phyloP scores from a whole-genome alignment of 345 rosid species.

The Iberis pinnata region DNA sequence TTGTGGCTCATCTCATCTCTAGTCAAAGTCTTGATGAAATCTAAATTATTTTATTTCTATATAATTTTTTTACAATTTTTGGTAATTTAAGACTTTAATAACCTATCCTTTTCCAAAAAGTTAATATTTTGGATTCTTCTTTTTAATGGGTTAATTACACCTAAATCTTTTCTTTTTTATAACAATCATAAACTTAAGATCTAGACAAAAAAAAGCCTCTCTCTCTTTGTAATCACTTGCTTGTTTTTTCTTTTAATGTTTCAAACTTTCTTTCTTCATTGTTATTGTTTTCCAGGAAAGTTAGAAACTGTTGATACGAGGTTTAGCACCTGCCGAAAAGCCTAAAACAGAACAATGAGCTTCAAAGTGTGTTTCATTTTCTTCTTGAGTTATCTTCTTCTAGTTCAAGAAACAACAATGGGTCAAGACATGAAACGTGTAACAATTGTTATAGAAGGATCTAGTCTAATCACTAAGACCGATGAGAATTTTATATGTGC shows the following conservation, averaged over 20 bases:
- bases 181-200: background rate
- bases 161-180: background rate
- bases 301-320: constrained; percentile 11
- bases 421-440: constrained; percentile 41
- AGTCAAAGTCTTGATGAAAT: too few relatives aligned
- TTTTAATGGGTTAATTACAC: constrained; percentile 8
- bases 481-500: constrained; percentile 86
- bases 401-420: constrained; percentile 19
- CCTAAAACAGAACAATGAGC: constrained; percentile 36
- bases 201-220: background rate
- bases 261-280: background rate
- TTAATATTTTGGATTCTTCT: background rate
- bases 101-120: constrained; percentile 8
- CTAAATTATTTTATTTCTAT: too few relatives aligned
- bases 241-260: constrained; percentile 9
- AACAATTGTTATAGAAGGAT: constrained; percentile 50
- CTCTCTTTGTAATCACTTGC: constrained; percentile 17
- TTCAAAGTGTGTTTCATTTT: constrained; percentile 31
- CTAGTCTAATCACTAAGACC: constrained; percentile 41
- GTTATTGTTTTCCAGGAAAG: constrained; percentile 2
- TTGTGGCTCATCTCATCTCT: too few relatives aligned
- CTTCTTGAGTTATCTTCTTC: constrained; percentile 40
- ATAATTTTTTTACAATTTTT: too few relatives aligned
- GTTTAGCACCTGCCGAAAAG: too few relatives aligned
- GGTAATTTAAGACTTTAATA: too few relatives aligned